phyloP scores from a whole-genome alignment of 2,329 filamentous ascomycete genomes.

The Fusarium hostae region DNA sequence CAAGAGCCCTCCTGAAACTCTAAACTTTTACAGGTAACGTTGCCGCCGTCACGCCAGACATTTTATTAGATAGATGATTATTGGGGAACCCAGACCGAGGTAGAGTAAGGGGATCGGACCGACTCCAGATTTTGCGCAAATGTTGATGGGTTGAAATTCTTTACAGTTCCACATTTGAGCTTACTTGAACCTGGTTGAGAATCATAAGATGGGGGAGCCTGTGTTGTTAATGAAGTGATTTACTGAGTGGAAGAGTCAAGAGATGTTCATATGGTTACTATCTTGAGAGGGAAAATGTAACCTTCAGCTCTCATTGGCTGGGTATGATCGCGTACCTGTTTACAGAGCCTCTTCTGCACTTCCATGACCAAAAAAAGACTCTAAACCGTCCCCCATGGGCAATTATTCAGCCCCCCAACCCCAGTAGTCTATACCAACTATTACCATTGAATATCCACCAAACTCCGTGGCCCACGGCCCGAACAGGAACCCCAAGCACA shows the following conservation, averaged over 20 bases:
- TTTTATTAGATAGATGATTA: neutral
- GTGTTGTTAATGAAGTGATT: neutral
- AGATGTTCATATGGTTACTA: neutral
- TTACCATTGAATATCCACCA: slow-evolving; percentile 23
- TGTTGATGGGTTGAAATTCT: slow-evolving; percentile 27
- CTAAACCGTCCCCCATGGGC: slow-evolving; percentile 23
- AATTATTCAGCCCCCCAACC: slow-evolving; percentile 12
- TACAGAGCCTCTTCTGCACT: neutral
- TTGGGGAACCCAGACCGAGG: slow-evolving; percentile 12
- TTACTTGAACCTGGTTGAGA: slow-evolving; percentile 13
- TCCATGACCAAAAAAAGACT: neutral
- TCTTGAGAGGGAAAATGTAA: neutral
- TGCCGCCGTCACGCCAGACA: neutral
- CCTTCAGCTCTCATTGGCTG: slow-evolving; percentile 11
- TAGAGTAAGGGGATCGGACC: slow-evolving; percentile 24
- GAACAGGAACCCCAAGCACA: slow-evolving; percentile 11
- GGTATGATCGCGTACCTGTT: neutral
- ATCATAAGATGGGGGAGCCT: slow-evolving; percentile 2
- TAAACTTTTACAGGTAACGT: neutral
- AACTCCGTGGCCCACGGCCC: neutral
- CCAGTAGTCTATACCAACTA: slow-evolving; percentile 13
- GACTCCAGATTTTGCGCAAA: slow-evolving; percentile 26
- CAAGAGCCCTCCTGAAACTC: neutral
- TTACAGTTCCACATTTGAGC: slow-evolving; percentile 28
- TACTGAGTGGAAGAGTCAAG: neutral